Base-by-base conservation (phyloP, 805 yeast species). In the Teunomyces lycoperdinae region DNA sequence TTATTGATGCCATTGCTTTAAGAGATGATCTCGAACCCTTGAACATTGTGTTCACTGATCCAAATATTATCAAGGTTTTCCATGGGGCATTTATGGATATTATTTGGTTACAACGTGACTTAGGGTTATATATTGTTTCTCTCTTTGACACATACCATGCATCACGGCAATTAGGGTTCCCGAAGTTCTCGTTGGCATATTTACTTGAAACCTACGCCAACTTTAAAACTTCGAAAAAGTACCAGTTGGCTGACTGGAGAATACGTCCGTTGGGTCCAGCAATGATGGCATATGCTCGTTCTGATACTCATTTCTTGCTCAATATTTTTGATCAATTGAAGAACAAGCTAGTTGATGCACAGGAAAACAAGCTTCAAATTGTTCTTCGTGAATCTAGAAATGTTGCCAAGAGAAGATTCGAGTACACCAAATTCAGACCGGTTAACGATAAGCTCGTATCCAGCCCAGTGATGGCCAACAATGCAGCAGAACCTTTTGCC, bases 41-140 rank as follows among this genome's bases (percentile, higher is more conserved):
- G 47, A 94, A 94, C 67, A 73, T 70, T 39, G 80, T 92, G 1
- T 89, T 92, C 54, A 78, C 97, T 2, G 73, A 94, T 65, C 97
- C 98, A 0, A 56, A 68, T 4, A 83, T 92, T 29, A 72, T 89
- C 27, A 94, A 94, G 62, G 95, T 94, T 1, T 82, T 94, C 55
- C 99, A 94, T 64, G 99, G 99, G 51, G 96, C 99, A 0, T 84
- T 81, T 56, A 90, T 89, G 96, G 99, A 94, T 73, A 87, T 94
- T 3, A 84, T 89, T 40, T 94, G 99, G 99, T 73, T 94, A 31
- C 99, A 94, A 70, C 76, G 98, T 53, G 99, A 94, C 61, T 75
- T 94, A 47, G 99, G 99, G 0, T 66, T 94, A 8, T 94, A 94
- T 58, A 70, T 94, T 5, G 99, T 94, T 4, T 79, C 91, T 39